Conservation (phyloP, 192 early-diverging fungal species). For the Jimgerdemannia flammicorona region DNA sequence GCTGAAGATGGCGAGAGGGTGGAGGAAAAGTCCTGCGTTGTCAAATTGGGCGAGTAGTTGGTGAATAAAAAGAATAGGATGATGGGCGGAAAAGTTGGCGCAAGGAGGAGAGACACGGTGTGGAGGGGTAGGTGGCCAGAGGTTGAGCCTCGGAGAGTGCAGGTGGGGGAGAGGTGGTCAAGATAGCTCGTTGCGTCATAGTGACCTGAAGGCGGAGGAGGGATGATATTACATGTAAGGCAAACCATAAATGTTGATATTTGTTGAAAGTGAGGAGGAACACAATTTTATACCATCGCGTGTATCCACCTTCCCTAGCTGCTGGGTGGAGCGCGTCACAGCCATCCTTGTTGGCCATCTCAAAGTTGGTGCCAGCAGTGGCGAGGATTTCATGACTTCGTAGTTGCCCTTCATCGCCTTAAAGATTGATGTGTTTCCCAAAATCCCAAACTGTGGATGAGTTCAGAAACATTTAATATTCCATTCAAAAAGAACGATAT, state of each 20-base stretch:
- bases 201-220: conserved; percentile 11
- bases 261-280: no score
- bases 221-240: no score
- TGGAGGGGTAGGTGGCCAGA: conserved; percentile 37
- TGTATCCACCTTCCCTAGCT: conserved; percentile 38
- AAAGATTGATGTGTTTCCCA: neutral
- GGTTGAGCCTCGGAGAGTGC: conserved; percentile 18
- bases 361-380: conserved; percentile 14
- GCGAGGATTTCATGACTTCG: conserved; percentile 24
- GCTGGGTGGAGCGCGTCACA: conserved; percentile 40
- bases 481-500: no score
- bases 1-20: conserved; percentile 27
- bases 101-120: conserved; percentile 19
- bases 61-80: conserved; percentile 17
- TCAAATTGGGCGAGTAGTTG: conserved; percentile 23
- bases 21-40: conserved; percentile 27
- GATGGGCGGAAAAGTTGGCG: neutral
- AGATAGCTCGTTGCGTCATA: conserved; percentile 21
- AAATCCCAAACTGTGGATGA: no score
- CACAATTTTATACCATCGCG: no score
- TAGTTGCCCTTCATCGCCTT: conserved; percentile 32
- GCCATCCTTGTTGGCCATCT: conserved; percentile 31
- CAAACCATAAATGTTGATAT: no score
- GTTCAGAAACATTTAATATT: no score
- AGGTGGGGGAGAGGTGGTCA: conserved; percentile 7